Evolutionary conservation across 2,329 filamentous ascomycete species (phyloP).

Genomic region (Daldinia sp.): DNA sequence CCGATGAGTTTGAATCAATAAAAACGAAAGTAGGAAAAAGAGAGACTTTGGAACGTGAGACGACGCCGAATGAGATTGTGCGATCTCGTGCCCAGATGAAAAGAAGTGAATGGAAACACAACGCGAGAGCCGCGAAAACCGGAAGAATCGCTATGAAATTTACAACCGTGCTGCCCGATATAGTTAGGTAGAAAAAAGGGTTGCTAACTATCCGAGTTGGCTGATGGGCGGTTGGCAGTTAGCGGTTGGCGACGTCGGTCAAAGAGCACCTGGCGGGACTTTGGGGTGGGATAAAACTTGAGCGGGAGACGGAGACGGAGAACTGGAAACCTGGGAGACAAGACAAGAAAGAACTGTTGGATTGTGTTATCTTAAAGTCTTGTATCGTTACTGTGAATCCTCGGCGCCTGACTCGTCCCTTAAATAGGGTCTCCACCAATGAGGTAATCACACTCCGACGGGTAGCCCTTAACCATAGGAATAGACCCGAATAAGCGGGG

Average conservation of each 20-base stretch:
- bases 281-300: not conserved
- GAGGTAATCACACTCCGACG: constrained; percentile 22
- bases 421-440: constrained; percentile 30
- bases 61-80: not conserved
- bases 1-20: constrained; percentile 14
- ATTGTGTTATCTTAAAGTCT: constrained; percentile 26
- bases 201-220: constrained; percentile 1
- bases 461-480: not conserved
- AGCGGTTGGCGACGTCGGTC: constrained; percentile 14
- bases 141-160: constrained; percentile 5
- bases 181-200: constrained; percentile 20
- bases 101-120: not conserved
- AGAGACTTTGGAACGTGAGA: constrained; percentile 1
- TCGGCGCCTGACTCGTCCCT: constrained; percentile 36
- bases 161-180: constrained; percentile 22
- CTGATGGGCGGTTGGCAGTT: too few relatives aligned
- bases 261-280: not conserved
- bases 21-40: constrained; percentile 13
- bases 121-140: not conserved
- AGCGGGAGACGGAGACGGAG: constrained; percentile 11
- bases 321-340: too few relatives aligned
- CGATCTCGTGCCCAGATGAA: not conserved
- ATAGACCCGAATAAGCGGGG: constrained; percentile 7
- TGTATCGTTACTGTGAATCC: constrained; percentile 22
- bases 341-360: too few relatives aligned